Base-by-base conservation (phyloP, 176 grass and related monocot genomes). In the Carex parvula region DNA sequence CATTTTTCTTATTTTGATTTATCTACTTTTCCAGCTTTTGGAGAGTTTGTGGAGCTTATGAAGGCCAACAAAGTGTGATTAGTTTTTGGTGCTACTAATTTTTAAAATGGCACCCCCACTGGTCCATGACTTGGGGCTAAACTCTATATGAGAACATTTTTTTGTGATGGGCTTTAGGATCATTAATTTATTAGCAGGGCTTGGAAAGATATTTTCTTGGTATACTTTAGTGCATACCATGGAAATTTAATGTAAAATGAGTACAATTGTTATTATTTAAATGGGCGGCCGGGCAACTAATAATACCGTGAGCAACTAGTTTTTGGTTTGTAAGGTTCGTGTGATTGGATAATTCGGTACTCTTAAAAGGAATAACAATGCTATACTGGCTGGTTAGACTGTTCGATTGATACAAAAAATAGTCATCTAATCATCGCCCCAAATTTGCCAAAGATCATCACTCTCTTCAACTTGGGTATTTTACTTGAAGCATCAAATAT, bases 1-100 rank as follows among this genome's bases (percentile, higher is more conserved):
- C 67, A 44, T 42, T 54, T 2, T 21, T 54, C 81, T 24, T 50
- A 21, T 54, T 22, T 21, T 68, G 32, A 7, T 64, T 84, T 85
- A 72, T 75, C 64, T 64, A 14, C 10, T 44, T 87, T 85, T 85
- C 3, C 87, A 98, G 95, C 92, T 80, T n/a, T 98, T 55, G 56
- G 86, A 64, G 95, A 94, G 69, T 98, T 98, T 87, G 76, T 98
- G 46, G 90, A 98, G 87, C 79, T 94, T 55, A 98, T 98, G 92
- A 93, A 89, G 86, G 89, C 70, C 69, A 94, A 79, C 65, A 88
- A 65, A 86, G 88, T 80, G 76, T 96, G 89, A 95, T 60, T 64
- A 20, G 14, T 39, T 59, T 37, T 0, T 37, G 24, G 35, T 26
- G 58, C 56, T 61, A 61, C 6, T 42, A 37, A 4, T 37, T 0